Evolutionary conservation across 73 alveolate genomes (phyloP), one percentile per base, ranked within the genome.

Genomic region (Durusdinium trenchii): DNA sequence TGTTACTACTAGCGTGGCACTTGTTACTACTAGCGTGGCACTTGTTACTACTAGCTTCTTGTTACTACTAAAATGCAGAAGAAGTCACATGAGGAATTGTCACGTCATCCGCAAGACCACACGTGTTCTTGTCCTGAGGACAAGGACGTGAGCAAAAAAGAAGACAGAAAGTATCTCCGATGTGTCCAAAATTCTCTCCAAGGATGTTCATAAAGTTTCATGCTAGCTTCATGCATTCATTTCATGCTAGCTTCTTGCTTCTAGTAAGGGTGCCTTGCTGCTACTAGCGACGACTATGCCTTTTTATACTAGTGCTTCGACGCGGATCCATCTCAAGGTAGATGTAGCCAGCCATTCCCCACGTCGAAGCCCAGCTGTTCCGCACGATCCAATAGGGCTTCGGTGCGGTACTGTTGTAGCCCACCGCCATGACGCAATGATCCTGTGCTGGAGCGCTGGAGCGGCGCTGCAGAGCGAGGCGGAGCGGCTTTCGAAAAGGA

Each of bases 361-460:
- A 94, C n/a, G 94, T 94, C 51, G 99, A 73, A 6, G 99, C 99
- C 99, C 99, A 94, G 84, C 94, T 73, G 83, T 94, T 94, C 46
- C 99, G 99, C 32, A 94, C 99, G 52, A 94, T 94, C 99, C 99
- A 94, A 36, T 94, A 94, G 32, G 99, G 99, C 28, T 94, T 78
- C 51, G 99, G 73, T 1, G 93, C 99, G 4, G 84, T 94, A 69
- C 93, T 40, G 94, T 94, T 94, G 99, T 51, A 94, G 67, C 99
- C 99, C 54, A 94, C 99, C 42, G 93, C 94, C 99, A 76, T 73
- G 50, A 94, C 99, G 67, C 99, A 94, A 47, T 94, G 99, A 83
- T 94, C 99, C 81, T 76, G 99, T n/a, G n/a, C n/a, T n/a, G n/a
- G n/a, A n/a, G n/a, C 61, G 52, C 43, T 0, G 35, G 7, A 36